Conservation (phyloP, 1,139 yeast species). For the Candida dubliniensis region DNA sequence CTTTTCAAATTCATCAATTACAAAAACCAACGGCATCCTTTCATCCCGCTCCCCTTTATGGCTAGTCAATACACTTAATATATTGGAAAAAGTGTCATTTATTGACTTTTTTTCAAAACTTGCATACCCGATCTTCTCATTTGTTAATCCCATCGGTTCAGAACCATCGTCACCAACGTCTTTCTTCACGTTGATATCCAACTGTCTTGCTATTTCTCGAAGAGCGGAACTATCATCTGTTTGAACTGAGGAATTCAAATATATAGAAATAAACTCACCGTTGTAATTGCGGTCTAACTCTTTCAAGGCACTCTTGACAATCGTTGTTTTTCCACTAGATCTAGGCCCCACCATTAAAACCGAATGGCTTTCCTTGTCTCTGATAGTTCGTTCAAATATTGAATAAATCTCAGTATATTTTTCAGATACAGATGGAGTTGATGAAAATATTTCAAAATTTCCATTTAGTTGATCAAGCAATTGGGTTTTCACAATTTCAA, state of each 20-base stretch:
- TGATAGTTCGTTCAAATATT: constrained; percentile 64
- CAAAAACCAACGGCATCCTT: constrained; percentile 62
- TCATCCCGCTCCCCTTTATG: constrained; percentile 16
- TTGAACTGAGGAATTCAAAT: constrained; percentile 71
- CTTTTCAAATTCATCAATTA: constrained; percentile 82
- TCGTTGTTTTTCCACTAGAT: constrained; percentile 70
- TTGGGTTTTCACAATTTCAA: constrained; percentile 17
- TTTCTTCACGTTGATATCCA: constrained; percentile 49
- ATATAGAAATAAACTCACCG: constrained; percentile 58
- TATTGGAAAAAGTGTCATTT: constrained; percentile 41
- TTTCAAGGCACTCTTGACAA: constrained; percentile 58
- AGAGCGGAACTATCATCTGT: constrained; percentile 77
- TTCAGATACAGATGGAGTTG: constrained; percentile 23
- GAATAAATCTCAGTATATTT: constrained; percentile 51
- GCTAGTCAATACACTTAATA: constrained; percentile 33
- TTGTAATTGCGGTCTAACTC: constrained; percentile 39
- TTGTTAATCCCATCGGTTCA: constrained; percentile 12
- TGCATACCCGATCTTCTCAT: constrained; percentile 27
- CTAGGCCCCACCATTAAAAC: constrained; percentile 79
- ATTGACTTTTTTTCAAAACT: constrained; percentile 46
- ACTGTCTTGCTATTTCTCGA: constrained; percentile 80
- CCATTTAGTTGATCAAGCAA: constrained; percentile 25
- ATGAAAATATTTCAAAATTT: constrained; percentile 19
- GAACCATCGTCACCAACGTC: constrained; percentile 5
- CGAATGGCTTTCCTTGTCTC: constrained; percentile 77